Evolutionary conservation across 75 land plant genomes (phyloP), one percentile per base, ranked within the genome.

Genomic region (Azolla pinnata): DNA sequence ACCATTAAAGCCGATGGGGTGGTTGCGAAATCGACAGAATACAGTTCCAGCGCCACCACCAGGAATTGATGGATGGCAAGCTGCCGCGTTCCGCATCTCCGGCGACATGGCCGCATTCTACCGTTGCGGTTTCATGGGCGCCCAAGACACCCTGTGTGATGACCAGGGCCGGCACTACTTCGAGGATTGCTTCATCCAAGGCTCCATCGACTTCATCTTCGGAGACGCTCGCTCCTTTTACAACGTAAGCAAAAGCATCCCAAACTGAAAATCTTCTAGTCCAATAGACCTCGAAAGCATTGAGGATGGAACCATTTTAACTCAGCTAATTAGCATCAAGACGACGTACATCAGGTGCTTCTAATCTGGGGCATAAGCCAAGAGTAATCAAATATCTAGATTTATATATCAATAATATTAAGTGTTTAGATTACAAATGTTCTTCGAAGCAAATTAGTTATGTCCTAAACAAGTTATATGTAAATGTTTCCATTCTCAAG

Each of bases 111-210:
- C 46, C 16, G 67, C 70, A 32, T 68, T 68, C 29, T 61, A 60
- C 31, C 33, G 58, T 23, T 68, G 70, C 19, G 70, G 65, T 23
- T 35, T 68, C 23, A 53, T 67, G 16, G 67, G 74, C 24, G 69
- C 54, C 4, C 74, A 71, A 33, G 74, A 71, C 33, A 71, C 74
- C 27, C 60, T 71, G 27, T 71, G 62, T 28, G 74, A 71, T 58
- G 62, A 65, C 31, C 19, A 54, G 12, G 74, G 74, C 21, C 68
- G 74, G 16, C 74, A 71, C 45, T 71, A 71, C 46, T 71, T 71
- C 31, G 58, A 65, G 29, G 55, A 57, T 57, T 71, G 74, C 70
- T 59, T 65, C 69, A 51, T 71, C 45, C 54, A 58, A 47, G 74
- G 74, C 16, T 65, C 60, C 42, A 71, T 71, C 21, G 74, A 71